These are phyloP conservation scores for Pochonia chlamydosporia DNA, from an alignment of 2,329 filamentous ascomycete species.

Conservation along the genomic window DNA sequence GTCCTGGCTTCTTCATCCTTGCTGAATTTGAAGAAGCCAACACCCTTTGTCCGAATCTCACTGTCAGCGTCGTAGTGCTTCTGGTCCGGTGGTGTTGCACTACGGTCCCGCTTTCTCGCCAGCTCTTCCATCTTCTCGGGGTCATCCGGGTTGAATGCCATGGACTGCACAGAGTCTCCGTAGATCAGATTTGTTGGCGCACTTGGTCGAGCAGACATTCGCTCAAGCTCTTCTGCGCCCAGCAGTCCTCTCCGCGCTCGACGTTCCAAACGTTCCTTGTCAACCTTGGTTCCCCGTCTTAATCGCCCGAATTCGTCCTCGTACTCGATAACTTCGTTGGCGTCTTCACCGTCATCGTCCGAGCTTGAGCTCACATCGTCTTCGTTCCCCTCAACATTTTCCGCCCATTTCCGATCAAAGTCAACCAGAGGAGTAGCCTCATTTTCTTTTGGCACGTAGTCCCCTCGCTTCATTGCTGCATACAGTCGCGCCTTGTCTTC, in stretches of 20 bases:
- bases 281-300: slow-evolving; percentile 63
- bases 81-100: slow-evolving; percentile 71
- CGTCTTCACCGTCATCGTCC: slow-evolving; percentile 33
- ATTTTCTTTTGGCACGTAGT: slow-evolving; percentile 65
- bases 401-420: slow-evolving; percentile 94
- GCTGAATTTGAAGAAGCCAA: slow-evolving; percentile 87
- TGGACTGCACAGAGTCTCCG: slow-evolving; percentile 76
- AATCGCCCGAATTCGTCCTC: slow-evolving; percentile 90
- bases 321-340: slow-evolving; percentile 71
- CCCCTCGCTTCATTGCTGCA: slow-evolving; percentile 83
- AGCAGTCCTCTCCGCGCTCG: slow-evolving; percentile 42
- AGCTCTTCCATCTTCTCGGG: slow-evolving; percentile 70
- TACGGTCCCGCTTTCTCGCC: slow-evolving; percentile 71
- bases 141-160: slow-evolving; percentile 75
- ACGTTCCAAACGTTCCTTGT: slow-evolving; percentile 59
- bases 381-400: slow-evolving; percentile 50
- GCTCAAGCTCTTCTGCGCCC: slow-evolving; percentile 56
- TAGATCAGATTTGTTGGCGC: slow-evolving; percentile 70
- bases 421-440: slow-evolving; percentile 70
- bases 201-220: slow-evolving; percentile 61
- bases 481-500: slow-evolving; percentile 87
- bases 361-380: slow-evolving; percentile 49
- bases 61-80: slow-evolving; percentile 79
- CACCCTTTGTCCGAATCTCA: slow-evolving; percentile 83
- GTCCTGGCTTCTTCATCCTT: slow-evolving; percentile 61